A percentile compares a stretch with the other conserved stretches of the same genome.
Evolutionary conservation across 1,139 yeast species (phyloP).

Genomic region (Lodderomyces oxycetoniae): DNA sequence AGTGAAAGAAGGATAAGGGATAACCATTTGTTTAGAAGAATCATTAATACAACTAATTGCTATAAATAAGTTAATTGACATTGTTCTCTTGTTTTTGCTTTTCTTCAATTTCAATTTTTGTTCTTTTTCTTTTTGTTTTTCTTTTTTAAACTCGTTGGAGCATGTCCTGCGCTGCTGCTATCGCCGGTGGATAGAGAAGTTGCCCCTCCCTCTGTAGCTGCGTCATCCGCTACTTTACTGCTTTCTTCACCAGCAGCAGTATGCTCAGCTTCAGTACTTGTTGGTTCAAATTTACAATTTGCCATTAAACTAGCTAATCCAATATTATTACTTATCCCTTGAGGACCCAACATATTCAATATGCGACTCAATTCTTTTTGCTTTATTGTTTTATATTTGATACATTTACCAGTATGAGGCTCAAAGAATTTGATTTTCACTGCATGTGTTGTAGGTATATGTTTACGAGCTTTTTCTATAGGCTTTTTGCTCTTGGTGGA

Average conservation of each 20-base stretch:
- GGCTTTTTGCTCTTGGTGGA: conserved; percentile 1
- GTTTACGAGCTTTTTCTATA: conserved; percentile 10
- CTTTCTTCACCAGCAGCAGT: conserved; percentile 6
- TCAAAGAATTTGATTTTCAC: conserved; percentile 70
- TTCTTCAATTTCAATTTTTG: conserved; percentile 15
- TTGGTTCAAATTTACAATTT: conserved; percentile 33
- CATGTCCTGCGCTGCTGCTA: conserved; percentile 1
- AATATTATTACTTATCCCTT: conserved; percentile 49
- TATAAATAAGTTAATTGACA: no score
- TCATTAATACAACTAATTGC: no score
- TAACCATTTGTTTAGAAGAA: no score
- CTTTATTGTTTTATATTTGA: conserved; percentile 58
- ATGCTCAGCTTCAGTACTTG: no score
- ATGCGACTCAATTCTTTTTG: conserved; percentile 75
- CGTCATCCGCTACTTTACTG: conserved; percentile 8
- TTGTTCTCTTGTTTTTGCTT: no score
- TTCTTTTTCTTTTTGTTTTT: conserved; percentile 24
- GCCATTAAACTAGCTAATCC: conserved; percentile 43
- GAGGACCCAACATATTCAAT: conserved; percentile 80
- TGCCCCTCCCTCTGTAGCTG: conserved; percentile 6
- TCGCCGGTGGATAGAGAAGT: no score
- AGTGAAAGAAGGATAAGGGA: no score
- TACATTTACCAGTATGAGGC: conserved; percentile 63
- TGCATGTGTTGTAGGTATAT: conserved; percentile 18
- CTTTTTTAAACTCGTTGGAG: conserved; percentile 14